Evolutionary conservation across 805 yeast genomes (phyloP), one percentile per base, ranked within the genome.

Genomic region (Jamesozyma jinghongensis): DNA sequence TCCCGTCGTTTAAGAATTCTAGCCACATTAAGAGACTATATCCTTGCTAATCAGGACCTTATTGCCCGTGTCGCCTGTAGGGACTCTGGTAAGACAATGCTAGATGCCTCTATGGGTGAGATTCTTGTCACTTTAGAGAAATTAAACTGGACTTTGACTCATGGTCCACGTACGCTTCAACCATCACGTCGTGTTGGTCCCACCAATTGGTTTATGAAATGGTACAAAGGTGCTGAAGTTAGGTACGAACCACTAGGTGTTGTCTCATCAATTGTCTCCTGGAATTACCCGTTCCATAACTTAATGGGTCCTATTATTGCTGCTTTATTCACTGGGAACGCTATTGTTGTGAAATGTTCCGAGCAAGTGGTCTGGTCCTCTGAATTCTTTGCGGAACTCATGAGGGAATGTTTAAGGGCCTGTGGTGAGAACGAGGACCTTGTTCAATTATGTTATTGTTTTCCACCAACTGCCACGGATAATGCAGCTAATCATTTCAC

Each of bases 231-330:
- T 41, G 97, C 96, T 3, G 92, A 90, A 62, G 90, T 92, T 14
- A 71, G 94, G 47, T 92, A 92, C 61, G 95, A 88, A 61, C 97
- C 98, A 1, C 63, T 90, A 41, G 83, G 81, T 12, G 85, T 83
- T 11, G 90, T 90, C 19, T 74, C 94, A 6, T 94, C 97, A 0
- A 69, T 92, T 45, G 85, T 92, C 1, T 85, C 95, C 3, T 92
- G 99, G 99, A 92, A 92, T 57, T 92, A 92, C 59, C 98, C 99
- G 0, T 80, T 92, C 62, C 98, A 92, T 60, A 92, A 92, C 61
- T 66, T 88, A 38, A 65, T 92, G 70, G 97, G 97, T 3, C 98
- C 98, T 1, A 70, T 92, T 2, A 78, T 88, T 42, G 94, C 97
- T 2, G 76, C 90, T 1, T 61, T 92, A 19, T 85, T 88, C 57